Percentiles rank a stretch among this genome's conserved stretches.
These are phyloP conservation scores for Isabelozyma pseudorhagii DNA, from an alignment of 805 yeast species.

Conservation along the genomic window DNA sequence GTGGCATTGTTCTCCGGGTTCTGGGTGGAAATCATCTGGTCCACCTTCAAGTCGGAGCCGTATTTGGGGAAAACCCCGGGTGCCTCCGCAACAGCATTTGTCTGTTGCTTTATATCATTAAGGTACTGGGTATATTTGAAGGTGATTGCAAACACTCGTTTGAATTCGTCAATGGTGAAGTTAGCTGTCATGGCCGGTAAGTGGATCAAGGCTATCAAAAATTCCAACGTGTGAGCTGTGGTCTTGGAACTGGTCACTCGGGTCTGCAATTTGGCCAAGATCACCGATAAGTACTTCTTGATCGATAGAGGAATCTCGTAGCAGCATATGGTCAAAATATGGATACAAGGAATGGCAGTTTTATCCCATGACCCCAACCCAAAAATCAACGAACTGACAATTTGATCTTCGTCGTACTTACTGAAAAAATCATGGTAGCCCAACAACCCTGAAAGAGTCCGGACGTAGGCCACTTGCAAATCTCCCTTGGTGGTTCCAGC, in stretches of 20 bases:
- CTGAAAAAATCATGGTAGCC: slow-evolving; percentile 56
- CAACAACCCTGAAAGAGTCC: slow-evolving; percentile 59
- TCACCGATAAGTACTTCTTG: slow-evolving; percentile 63
- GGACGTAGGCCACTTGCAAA: slow-evolving; percentile 60
- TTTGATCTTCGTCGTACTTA: slow-evolving; percentile 59
- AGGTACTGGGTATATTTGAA: slow-evolving; percentile 76
- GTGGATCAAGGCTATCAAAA: slow-evolving; percentile 61
- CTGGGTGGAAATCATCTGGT: slow-evolving; percentile 52
- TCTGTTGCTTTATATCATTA: slow-evolving; percentile 42
- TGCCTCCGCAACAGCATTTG: slow-evolving; percentile 7
- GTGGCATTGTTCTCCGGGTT: slow-evolving; percentile 42
- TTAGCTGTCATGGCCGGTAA: slow-evolving; percentile 66
- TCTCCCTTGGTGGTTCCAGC: slow-evolving; percentile 45
- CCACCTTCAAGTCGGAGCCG: slow-evolving; percentile 51
- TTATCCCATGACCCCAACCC: slow-evolving; percentile 75
- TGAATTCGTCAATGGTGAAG: slow-evolving; percentile 73
- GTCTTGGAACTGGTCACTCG: slow-evolving; percentile 69
- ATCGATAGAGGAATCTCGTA: slow-evolving; percentile 76
- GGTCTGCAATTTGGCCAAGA: slow-evolving; percentile 71
- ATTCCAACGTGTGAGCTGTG: slow-evolving; percentile 72
- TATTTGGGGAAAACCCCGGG: slow-evolving; percentile 21
- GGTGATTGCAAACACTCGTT: slow-evolving; percentile 78
- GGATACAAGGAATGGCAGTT: slow-evolving; percentile 75
- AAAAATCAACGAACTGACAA: slow-evolving; percentile 55
- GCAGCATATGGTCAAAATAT: slow-evolving; percentile 72